phyloP scores from a whole-genome alignment of 192 early-diverging fungal species.

The Rhizophagus sp. region DNA sequence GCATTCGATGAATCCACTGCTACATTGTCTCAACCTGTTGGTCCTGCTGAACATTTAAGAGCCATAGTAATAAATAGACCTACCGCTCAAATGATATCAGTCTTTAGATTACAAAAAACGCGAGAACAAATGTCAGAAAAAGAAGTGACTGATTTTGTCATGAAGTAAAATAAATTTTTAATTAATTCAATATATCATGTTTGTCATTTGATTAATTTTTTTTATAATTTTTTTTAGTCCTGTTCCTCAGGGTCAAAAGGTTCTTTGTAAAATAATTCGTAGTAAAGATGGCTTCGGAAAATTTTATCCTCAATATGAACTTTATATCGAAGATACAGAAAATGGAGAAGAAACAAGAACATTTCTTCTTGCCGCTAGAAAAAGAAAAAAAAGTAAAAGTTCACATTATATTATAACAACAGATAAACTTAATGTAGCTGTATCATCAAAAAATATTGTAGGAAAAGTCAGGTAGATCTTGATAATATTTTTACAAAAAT shows the following conservation, averaged over 20 bases:
- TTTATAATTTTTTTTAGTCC: slow-evolving; percentile 49
- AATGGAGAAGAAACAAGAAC: slow-evolving; percentile 38
- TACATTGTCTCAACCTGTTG: slow-evolving; percentile 21
- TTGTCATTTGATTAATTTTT: neutral
- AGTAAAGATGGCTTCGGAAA: slow-evolving; percentile 62
- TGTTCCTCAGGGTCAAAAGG: slow-evolving; percentile 61
- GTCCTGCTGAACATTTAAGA: slow-evolving; percentile 18
- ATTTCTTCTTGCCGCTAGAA: slow-evolving; percentile 68
- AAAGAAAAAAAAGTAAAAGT: slow-evolving; percentile 64
- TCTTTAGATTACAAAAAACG: slow-evolving; percentile 22
- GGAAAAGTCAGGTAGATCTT: slow-evolving; percentile 46
- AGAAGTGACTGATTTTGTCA: slow-evolving; percentile 25
- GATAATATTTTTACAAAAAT: neutral
- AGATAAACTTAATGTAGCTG: slow-evolving; percentile 21
- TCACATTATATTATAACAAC: slow-evolving; percentile 65
- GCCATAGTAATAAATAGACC: slow-evolving; percentile 22
- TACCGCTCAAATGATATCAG: slow-evolving; percentile 28
- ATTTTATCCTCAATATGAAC: slow-evolving; percentile 68
- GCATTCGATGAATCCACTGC: neutral
- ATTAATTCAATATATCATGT: neutral
- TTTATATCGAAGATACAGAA: slow-evolving; percentile 65
- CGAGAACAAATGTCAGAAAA: slow-evolving; percentile 10
- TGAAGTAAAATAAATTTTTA: slow-evolving; percentile 26
- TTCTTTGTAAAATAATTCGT: slow-evolving; percentile 69
- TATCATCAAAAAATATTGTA: slow-evolving; percentile 30